phyloP scores from a whole-genome alignment of 2,329 filamentous ascomycete species.

The Arachnopeziza araneosa region DNA sequence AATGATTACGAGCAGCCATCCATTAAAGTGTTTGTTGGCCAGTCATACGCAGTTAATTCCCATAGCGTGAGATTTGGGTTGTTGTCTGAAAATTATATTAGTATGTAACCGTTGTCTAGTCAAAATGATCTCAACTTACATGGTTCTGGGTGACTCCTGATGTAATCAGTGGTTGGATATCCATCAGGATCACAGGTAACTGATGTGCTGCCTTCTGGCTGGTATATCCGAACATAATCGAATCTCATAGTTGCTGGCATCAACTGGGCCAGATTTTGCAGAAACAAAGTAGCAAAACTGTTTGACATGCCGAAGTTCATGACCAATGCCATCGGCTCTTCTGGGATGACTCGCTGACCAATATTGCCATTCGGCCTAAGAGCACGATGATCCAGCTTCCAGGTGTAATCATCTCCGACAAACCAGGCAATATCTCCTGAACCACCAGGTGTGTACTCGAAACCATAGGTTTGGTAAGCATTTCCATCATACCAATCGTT shows the following conservation, averaged over 20 bases:
- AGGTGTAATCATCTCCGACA: slow-evolving; percentile 58
- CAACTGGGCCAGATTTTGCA: slow-evolving; percentile 46
- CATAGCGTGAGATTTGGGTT: slow-evolving; percentile 62
- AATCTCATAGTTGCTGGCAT: slow-evolving; percentile 62
- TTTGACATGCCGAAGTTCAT: slow-evolving; percentile 67
- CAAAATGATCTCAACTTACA: slow-evolving; percentile 35
- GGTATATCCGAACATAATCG: slow-evolving; percentile 67
- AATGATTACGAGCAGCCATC: slow-evolving; percentile 41
- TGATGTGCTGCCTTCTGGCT: slow-evolving; percentile 50
- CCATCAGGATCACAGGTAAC: slow-evolving; percentile 63
- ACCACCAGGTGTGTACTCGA: slow-evolving; percentile 56
- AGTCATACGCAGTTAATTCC: slow-evolving; percentile 46
- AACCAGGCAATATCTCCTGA: slow-evolving; percentile 62
- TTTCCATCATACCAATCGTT: slow-evolving; percentile 62
- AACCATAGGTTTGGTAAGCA: slow-evolving; percentile 56
- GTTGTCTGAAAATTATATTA: slow-evolving; percentile 24
- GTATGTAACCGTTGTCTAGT: neutral
- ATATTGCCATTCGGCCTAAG: slow-evolving; percentile 66
- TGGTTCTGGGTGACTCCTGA: slow-evolving; percentile 52
- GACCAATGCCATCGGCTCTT: slow-evolving; percentile 62
- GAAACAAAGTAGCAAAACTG: slow-evolving; percentile 57
- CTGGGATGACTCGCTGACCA: slow-evolving; percentile 57
- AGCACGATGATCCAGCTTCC: slow-evolving; percentile 54
- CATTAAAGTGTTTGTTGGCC: slow-evolving; percentile 58
- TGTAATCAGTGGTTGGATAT: slow-evolving; percentile 63